Evolutionary conservation across 352 stramenopile species (phyloP), one percentile per base, ranked within the genome.

Genomic region (Pythium angustatum): DNA sequence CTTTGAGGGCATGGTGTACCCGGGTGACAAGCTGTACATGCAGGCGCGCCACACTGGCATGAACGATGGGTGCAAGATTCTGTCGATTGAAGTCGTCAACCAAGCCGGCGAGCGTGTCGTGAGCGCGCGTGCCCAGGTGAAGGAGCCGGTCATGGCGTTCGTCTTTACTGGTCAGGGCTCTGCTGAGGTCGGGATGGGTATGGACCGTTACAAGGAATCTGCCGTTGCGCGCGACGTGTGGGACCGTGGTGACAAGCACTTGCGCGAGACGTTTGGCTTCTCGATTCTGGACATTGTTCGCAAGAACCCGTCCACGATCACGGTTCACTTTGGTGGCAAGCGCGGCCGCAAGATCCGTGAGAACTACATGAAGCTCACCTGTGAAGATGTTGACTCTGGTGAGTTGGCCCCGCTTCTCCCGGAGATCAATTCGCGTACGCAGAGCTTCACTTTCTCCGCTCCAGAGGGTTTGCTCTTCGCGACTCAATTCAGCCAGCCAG

Each of bases 1-100:
- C 62, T 96, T 96, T 52, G 87, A 93, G 41, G 87, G 87, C 44
- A 95, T 96, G 84, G 87, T 96, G n/a, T 90, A 93, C 64, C 84
- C 85, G 2, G 79, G 83, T 22, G 85, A 96, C 65, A 77, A 83
- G 66, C 68, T 96, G 27, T 91, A 79, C 67, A 77, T 94, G 73
- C 87, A 94, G 51, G 79, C 79, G 19, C 81, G 79, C 8, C 88
- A 96, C 59, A 77, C 83, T 22, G 87, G 82, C 4, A 73, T 93
- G 14, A 66, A 76, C 12, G 66, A 78, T 31, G 88, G 87, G 27
- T 75, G 73, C 27, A 92, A 92, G 70, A 48, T 93, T 26, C 22
- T 96, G 24, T 76, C 73, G 2, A 69, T 95, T n/a, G 83, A 92
- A 54, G 79, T 95, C 31, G 85, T 90, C 34, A 94, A 94, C 38